Evolutionary conservation across 352 stramenopile species (phyloP), one percentile per base, ranked within the genome.

Genomic region (Phytophthora kernoviae): DNA sequence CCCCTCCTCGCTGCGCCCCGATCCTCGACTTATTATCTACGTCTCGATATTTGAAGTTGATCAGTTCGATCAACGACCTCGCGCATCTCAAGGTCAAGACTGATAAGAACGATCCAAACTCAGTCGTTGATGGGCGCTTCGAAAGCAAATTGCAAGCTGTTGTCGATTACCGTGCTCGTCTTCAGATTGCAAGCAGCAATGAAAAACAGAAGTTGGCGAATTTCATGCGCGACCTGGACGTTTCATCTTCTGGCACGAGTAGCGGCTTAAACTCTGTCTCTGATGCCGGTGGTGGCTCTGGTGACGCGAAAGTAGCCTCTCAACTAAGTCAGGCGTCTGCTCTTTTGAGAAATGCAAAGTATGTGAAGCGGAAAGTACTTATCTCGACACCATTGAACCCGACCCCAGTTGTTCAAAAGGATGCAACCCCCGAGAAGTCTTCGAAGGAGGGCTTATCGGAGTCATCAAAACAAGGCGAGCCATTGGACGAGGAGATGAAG

Each of bases 21-120:
- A 72, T 93, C 20, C 65, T 90, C 24, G 79, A 93, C 62, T 70
- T 91, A 33, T 58, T 90, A 41, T 87, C 84, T 14, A 93, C 79
- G 0, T 87, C 84, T 51, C 79, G 84, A 0, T 79, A 90, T 66
- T 46, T 93, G 43, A 90, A 90, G 48, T 26, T 93, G 42, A 81
- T 87, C 40, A 84, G 74, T 57, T 79, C 81, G 4, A 88, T 91
- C 42, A 91, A 86, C 52, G 81, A 90, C 24, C 74, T 93, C 8
- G 84, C 84, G 4, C 81, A 91, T 36, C 70, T 84, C 18, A 72
- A 83, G 17, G 64, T 86, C 4, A 77, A 75, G 55, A 51, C 46
- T 9, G 58, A 72, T 22, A 52, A 44, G 5, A 71, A 34, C 1
- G 66, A 77, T 20, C 24, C 58, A 0, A 58, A 50, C 24, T 50